A percentile compares a stretch with the other conserved stretches of the same genome.
Conservation (phyloP, 441 rosid genomes). For the Pelargonium fulgidum region DNA sequence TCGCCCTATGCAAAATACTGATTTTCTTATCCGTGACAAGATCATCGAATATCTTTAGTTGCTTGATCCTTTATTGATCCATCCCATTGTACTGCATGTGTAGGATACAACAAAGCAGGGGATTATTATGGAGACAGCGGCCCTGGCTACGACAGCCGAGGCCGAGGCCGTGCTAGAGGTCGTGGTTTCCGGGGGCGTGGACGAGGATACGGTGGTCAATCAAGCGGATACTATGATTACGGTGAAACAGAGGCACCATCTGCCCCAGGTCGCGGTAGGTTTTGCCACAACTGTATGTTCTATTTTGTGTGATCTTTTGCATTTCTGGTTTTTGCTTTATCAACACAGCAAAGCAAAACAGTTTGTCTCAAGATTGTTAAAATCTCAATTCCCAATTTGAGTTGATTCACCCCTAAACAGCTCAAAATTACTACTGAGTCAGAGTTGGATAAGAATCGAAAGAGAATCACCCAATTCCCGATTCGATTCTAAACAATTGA, state of each 20-base stretch:
- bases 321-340: too few species aligned
- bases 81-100: neutral
- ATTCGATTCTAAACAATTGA: too few species aligned
- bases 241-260: conserved; percentile 22
- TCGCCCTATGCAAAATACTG: too few species aligned
- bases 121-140: conserved; percentile 27
- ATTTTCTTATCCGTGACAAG: neutral
- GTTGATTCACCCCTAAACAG: too few species aligned
- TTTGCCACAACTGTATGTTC: neutral
- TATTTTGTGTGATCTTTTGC: neutral
- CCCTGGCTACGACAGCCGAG: conserved; percentile 24
- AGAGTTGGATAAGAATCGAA: too few species aligned
- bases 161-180: conserved; percentile 27
- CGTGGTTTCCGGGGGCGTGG: conserved; percentile 26
- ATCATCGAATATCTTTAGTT: neutral
- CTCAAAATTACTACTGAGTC: too few species aligned
- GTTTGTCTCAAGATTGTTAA: too few species aligned
- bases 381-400: too few species aligned
- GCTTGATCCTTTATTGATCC: neutral
- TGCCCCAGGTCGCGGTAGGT: conserved; percentile 26
- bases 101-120: conserved; percentile 25
- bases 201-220: conserved; percentile 27
- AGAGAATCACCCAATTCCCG: too few species aligned
- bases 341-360: too few species aligned
- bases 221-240: conserved; percentile 27